Conservation (phyloP, 495 filamentous ascomycete species). For the Annulohypoxylon nitens region DNA sequence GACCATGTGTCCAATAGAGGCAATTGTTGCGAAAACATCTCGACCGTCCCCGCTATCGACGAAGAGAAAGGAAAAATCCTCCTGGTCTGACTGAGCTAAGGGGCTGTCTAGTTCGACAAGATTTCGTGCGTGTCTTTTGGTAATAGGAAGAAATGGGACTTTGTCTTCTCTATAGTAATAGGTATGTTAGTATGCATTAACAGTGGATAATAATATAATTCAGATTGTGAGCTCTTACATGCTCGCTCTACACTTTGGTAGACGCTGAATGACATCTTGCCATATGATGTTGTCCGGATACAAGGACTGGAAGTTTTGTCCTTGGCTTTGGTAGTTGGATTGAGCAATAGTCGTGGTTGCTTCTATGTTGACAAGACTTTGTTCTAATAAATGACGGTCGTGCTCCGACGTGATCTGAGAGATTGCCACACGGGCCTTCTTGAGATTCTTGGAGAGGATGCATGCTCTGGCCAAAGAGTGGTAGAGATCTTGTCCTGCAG, state of each 20-base stretch:
- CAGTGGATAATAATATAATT: not conserved
- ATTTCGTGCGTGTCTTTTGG: not conserved
- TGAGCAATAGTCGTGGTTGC: not conserved
- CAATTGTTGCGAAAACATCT: not conserved
- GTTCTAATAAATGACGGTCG: not conserved
- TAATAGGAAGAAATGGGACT: not conserved
- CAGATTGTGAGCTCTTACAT: not conserved
- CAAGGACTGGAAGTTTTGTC: not conserved
- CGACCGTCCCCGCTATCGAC: not conserved
- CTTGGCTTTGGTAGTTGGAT: not conserved
- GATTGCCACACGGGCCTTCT: not conserved
- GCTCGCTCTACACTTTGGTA: not conserved
- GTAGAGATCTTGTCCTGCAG: not conserved
- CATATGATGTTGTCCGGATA: not conserved
- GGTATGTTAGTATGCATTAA: not conserved
- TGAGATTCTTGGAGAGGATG: not conserved
- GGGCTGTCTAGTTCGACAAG: not conserved
- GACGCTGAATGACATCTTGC: not conserved
- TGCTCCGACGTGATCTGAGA: not conserved
- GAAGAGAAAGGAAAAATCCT: slow-evolving; percentile 4
- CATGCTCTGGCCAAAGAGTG: not conserved
- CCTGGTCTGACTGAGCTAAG: not conserved
- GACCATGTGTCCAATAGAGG: not conserved
- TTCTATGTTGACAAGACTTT: not conserved
- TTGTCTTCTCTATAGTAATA: not conserved